These are phyloP conservation scores for Haplosporangium sp. DNA, from an alignment of 371 early-diverging fungal genomes.

Conservation along the genomic window DNA sequence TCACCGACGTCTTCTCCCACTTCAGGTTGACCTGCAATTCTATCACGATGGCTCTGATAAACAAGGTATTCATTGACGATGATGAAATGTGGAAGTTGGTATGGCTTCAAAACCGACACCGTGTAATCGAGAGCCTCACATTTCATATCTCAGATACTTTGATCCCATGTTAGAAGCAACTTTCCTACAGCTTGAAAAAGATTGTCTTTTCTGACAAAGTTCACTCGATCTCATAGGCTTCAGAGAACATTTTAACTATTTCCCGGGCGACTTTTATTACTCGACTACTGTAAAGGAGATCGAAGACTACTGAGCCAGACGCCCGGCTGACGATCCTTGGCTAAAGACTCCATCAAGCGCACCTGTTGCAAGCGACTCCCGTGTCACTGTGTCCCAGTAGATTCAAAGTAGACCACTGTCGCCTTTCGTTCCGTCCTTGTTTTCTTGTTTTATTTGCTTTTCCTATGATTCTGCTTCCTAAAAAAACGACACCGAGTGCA, in stretches of 20 bases:
- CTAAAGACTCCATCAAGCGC: no score
- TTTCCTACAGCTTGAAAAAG: no score
- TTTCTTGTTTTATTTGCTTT: not conserved
- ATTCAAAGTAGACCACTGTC: no score
- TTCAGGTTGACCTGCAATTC: not conserved
- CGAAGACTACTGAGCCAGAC: not conserved
- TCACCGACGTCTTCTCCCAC: no score
- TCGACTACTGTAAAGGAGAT: not conserved
- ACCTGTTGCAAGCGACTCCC: no score
- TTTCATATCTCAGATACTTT: slow-evolving; percentile 13
- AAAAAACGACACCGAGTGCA: slow-evolving; percentile 50
- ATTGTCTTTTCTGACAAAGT: no score
- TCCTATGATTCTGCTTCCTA: not conserved
- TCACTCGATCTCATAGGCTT: not conserved
- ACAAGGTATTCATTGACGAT: slow-evolving; percentile 5
- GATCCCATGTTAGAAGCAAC: not conserved
- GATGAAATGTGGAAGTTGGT: slow-evolving; percentile 3
- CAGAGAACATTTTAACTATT: not conserved
- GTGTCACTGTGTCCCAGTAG: no score
- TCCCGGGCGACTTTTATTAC: not conserved
- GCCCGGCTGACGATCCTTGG: no score
- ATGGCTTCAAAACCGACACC: slow-evolving; percentile 12
- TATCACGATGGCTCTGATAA: slow-evolving; percentile 9
- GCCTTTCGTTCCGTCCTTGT: no score
- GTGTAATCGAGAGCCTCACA: slow-evolving; percentile 11